Base-by-base conservation (phyloP, 2,329 filamentous ascomycete species). In the Aureobasidium sp. region DNA sequence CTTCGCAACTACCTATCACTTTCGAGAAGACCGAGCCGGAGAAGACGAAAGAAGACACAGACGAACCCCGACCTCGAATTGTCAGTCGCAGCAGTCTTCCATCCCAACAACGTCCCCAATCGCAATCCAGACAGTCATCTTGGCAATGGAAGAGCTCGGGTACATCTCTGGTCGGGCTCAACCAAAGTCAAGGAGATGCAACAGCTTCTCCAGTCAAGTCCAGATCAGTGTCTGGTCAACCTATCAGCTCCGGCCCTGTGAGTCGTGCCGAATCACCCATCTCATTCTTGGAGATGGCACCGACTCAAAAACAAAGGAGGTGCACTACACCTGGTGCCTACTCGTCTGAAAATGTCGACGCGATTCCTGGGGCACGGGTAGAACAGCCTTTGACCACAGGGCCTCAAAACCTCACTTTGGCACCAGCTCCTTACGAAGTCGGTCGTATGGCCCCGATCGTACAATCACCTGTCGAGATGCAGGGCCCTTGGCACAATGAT, bases 71-170 rank as follows among this genome's bases (percentile, higher is more conserved):
- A 42, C 57, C 57, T 34, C 45, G 42, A 10, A 36, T 59, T 6
- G 37, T 59, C 25, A 45, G 59, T 16, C 48, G 59, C 11, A 41
- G 49, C 21, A 61, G 59, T 48, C 42, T 61, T 21, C 59, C 59
- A 21, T 61, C 59, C n/a, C 59, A 61, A 25, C 59, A 61, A 47
- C 49, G 59, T 30, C 59, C 59, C 3, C 29, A 32, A 25, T 48
- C 42, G 5, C 36, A 53, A 42, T 53, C 59, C 14, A 55, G 49
- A 32, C 59, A 55, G 25, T 45, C 49, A 5, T 54, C 49, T 1
- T 54, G 49, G 59, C 49, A 55, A 47, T 49, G 39, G 49, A 54
- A 55, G 41, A 27, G 50, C n/a, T 59, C 57, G 14, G 29, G 57
- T n/a, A 59, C 57, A 16, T 59, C 57, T 27, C n/a, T 59, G 32